phyloP scores from a whole-genome alignment of 2,329 filamentous ascomycete species.

The Cordyceps cicadae region DNA sequence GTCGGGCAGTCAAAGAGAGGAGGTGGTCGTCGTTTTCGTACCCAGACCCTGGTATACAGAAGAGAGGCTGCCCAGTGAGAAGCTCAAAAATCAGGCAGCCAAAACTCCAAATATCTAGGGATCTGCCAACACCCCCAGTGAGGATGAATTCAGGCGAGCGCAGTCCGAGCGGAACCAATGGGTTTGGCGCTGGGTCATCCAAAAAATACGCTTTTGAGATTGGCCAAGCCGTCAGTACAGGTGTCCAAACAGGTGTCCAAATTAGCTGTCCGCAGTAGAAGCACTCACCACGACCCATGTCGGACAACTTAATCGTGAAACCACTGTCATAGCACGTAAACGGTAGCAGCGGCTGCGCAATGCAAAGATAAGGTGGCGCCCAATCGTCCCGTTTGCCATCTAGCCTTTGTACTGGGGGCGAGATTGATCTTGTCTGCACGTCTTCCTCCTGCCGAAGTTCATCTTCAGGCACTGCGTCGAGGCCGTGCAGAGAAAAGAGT shows the following conservation, averaged over 20 bases:
- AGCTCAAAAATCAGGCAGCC: constrained; percentile 25
- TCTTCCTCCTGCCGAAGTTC: constrained; percentile 20
- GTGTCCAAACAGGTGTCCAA: not conserved
- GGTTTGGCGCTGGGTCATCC: constrained; percentile 18
- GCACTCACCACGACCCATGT: constrained; percentile 23
- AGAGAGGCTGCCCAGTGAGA: constrained; percentile 21
- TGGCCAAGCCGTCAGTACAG: not conserved
- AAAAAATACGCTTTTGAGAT: constrained; percentile 19
- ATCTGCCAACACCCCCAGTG: constrained; percentile 15
- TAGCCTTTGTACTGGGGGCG: constrained; percentile 20
- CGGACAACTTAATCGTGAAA: constrained; percentile 24
- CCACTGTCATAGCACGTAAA: constrained; percentile 17
- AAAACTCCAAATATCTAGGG: constrained; percentile 24
- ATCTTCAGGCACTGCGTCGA: constrained; percentile 20
- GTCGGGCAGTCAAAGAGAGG: not conserved
- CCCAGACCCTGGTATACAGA: not conserved
- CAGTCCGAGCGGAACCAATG: constrained; percentile 19
- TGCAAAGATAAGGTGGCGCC: constrained; percentile 23
- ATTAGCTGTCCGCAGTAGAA: not conserved
- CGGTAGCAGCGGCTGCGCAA: constrained; percentile 14
- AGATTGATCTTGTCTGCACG: constrained; percentile 16
- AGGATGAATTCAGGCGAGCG: constrained; percentile 23
- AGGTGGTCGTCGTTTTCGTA: not conserved
- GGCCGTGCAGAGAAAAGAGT: constrained; percentile 25
- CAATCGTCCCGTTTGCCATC: constrained; percentile 23